Evolutionary conservation across 2,329 filamentous ascomycete species (phyloP).

Genomic region (Penicillium fuscoglaucum): DNA sequence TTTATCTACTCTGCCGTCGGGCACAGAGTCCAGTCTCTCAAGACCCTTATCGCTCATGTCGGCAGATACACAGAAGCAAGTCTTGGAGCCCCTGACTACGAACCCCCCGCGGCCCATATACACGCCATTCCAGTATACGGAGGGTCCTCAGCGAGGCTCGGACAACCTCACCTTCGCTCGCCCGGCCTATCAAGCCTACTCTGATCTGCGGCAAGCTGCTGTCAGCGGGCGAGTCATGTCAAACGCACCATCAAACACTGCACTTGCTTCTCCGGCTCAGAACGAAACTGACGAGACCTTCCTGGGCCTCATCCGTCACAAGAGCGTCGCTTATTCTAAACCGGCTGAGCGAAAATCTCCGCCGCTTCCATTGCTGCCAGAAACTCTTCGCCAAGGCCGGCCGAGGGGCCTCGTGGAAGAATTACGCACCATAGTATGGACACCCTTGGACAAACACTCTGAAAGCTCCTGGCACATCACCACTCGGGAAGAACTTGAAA

Average conservation of each 20-base stretch:
- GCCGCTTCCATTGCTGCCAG: slow-evolving; percentile 33
- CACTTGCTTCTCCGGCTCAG: slow-evolving; percentile 22
- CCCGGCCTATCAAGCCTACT: slow-evolving; percentile 50
- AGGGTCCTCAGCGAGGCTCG: slow-evolving; percentile 44
- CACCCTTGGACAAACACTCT: slow-evolving; percentile 35
- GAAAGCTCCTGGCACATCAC: slow-evolving; percentile 37
- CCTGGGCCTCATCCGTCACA: slow-evolving; percentile 49
- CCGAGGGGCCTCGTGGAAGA: slow-evolving; percentile 32
- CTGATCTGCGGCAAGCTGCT: slow-evolving; percentile 47
- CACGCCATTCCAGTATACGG: slow-evolving; percentile 48
- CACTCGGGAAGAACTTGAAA: slow-evolving; percentile 36
- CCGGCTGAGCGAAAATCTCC: slow-evolving; percentile 29
- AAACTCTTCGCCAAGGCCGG: slow-evolving; percentile 34
- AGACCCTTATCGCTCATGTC: slow-evolving; percentile 12
- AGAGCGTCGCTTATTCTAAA: slow-evolving; percentile 44
- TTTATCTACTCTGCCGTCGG: slow-evolving; percentile 12
- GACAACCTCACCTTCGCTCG: slow-evolving; percentile 41
- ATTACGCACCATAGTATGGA: slow-evolving; percentile 38
- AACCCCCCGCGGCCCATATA: slow-evolving; percentile 46
- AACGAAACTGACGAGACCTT: slow-evolving; percentile 47
- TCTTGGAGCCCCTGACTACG: slow-evolving; percentile 32
- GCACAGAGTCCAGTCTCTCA: not conserved
- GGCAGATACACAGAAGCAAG: slow-evolving; percentile 24
- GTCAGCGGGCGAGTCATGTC: slow-evolving; percentile 48
- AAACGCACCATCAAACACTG: slow-evolving; percentile 30